Evolutionary conservation across 306 rosid species (phyloP), one percentile per base, ranked within the genome.

Genomic region (Parietaria judaica): DNA sequence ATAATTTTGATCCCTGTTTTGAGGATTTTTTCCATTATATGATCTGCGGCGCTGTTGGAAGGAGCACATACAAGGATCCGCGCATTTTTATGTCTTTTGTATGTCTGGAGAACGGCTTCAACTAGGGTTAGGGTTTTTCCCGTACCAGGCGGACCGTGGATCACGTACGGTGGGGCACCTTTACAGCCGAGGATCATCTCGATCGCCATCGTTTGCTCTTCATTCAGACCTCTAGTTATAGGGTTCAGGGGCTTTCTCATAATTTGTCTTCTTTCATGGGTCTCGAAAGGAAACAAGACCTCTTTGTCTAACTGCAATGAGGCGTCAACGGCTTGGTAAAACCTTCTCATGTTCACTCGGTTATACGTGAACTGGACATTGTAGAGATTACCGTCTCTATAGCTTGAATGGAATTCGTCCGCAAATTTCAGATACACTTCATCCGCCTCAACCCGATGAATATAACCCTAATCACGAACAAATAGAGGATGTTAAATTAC

Each of bases 71-170:
- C 80, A 74, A 89, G 95, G 59, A 89, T 72, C 49, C 95, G 81
- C 63, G 80, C 56, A 65, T 72, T 59, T 63, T 72, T 66, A 17
- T 63, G 66, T 35, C 72, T 70, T 48, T 58, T 77, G 67, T 86
- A 82, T 66, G 84, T 81, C 83, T 84, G 97, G 62, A 86, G 87
- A 74, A 89, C 63, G 59, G 95, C 86, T 80, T 86, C 92, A 54
- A 84, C 92, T 57, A 86, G 34, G 52, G 95, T 86, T 72, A 69
- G 73, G 14, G 97, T 82, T 84, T 89, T 86, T n/a, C 97, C 97
- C 0, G 97, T 89, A 46, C 97, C 95, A 0, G 97, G 95, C 78
- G 97, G 97, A 23, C 97, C 97, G 49, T 84, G 81, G 66, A 89
- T 84, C 74, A 89, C 76, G 69, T 82, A 86, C 44, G 97, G 97